A percentile compares a stretch with the other conserved stretches of the same genome.
phyloP scores from a whole-genome alignment of 2,329 filamentous ascomycete genomes.

The Arthrobotrys musiformis region DNA sequence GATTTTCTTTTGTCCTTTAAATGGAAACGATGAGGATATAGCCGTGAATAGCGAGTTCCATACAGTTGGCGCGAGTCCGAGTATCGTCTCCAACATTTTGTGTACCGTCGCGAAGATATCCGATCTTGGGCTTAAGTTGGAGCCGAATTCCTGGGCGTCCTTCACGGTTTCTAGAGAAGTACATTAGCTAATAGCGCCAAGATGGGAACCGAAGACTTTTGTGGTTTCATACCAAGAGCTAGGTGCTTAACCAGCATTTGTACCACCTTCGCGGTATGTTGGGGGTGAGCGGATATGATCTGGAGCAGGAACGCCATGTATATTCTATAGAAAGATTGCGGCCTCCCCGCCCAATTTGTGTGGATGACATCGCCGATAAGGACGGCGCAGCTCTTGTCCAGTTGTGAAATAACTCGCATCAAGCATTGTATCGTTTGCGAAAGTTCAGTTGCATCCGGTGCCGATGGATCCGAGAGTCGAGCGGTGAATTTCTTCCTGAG shows the following conservation, averaged over 20 bases:
- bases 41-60: slow-evolving; percentile 73
- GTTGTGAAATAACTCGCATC: slow-evolving; percentile 70
- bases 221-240: slow-evolving; percentile 66
- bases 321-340: slow-evolving; percentile 73
- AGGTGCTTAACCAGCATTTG: slow-evolving; percentile 85
- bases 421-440: slow-evolving; percentile 68
- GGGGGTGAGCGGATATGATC: slow-evolving; percentile 83
- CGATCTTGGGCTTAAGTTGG: slow-evolving; percentile 70
- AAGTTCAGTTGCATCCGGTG: slow-evolving; percentile 63
- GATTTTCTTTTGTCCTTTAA: slow-evolving; percentile 77
- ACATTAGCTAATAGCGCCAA: slow-evolving; percentile 61
- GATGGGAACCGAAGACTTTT: slow-evolving; percentile 63
- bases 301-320: slow-evolving; percentile 76
- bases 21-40: slow-evolving; percentile 73
- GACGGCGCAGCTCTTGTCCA: slow-evolving; percentile 71
- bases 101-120: slow-evolving; percentile 80
- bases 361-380: slow-evolving; percentile 71
- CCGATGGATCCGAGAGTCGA: slow-evolving; percentile 60
- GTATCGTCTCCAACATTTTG: slow-evolving; percentile 76
- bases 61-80: slow-evolving; percentile 82
- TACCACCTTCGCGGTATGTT: slow-evolving; percentile 78
- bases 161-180: slow-evolving; percentile 63
- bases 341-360: slow-evolving; percentile 74
- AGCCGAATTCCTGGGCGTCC: slow-evolving; percentile 67
- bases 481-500: slow-evolving; percentile 59